Evolutionary conservation across 202 grass and related monocot genomes (phyloP).

Genomic region (Eragrostis tef): DNA sequence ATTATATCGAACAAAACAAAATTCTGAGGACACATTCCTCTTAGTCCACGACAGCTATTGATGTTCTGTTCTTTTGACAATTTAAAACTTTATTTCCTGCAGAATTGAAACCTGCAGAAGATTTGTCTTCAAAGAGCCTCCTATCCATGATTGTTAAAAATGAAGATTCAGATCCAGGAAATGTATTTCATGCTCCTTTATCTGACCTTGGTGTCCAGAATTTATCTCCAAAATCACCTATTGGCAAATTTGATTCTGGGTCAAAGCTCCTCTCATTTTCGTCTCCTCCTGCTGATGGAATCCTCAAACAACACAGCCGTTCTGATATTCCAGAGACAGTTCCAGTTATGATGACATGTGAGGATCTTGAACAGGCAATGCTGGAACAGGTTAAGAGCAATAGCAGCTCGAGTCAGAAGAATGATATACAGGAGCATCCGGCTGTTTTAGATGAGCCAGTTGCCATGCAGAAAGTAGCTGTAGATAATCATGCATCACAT

Average conservation of each 20-base stretch:
- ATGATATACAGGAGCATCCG: slow-evolving; percentile 43
- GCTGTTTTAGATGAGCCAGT: slow-evolving; percentile 44
- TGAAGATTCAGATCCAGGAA: slow-evolving; percentile 64
- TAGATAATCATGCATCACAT: slow-evolving; percentile 73
- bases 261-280: slow-evolving; percentile 41
- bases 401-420: slow-evolving; percentile 42
- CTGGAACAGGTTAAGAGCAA: slow-evolving; percentile 57
- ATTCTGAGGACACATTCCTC: background rate
- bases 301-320: slow-evolving; percentile 52
- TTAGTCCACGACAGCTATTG: background rate
- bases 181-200: slow-evolving; percentile 47
- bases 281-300: slow-evolving; percentile 48
- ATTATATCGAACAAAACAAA: slow-evolving; percentile 29
- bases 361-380: slow-evolving; percentile 98
- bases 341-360: slow-evolving; percentile 81
- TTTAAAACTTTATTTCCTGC: slow-evolving; percentile 50
- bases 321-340: slow-evolving; percentile 54
- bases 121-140: slow-evolving; percentile 65
- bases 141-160: slow-evolving; percentile 80
- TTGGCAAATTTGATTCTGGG: slow-evolving; percentile 48
- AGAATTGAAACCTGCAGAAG: slow-evolving; percentile 65
- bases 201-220: slow-evolving; percentile 54
- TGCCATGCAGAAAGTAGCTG: slow-evolving; percentile 44
- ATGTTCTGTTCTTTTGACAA: slow-evolving; percentile 34
- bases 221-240: slow-evolving; percentile 45